Evolutionary conservation across 2,329 filamentous ascomycete genomes (phyloP).

Genomic region (Trichoderma sp.): DNA sequence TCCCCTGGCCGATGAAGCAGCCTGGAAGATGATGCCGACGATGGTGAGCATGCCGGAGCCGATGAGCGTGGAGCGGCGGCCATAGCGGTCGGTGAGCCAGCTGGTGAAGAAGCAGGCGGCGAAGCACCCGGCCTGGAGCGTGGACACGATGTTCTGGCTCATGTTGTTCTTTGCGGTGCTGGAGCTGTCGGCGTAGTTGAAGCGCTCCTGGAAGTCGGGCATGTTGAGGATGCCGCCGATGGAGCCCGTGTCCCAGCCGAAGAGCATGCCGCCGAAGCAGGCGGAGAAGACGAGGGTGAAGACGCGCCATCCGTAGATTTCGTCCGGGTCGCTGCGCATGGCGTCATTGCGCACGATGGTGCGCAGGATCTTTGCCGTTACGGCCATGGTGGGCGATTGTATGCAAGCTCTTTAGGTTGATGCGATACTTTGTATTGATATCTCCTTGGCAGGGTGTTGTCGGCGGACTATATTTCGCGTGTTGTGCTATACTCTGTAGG

Average conservation of each 20-base stretch:
- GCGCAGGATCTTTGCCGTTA: slow-evolving; percentile 52
- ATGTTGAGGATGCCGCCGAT: slow-evolving; percentile 70
- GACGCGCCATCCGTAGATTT: slow-evolving; percentile 73
- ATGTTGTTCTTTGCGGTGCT: slow-evolving; percentile 52
- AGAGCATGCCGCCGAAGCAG: slow-evolving; percentile 67
- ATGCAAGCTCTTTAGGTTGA: background rate
- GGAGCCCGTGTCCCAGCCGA: slow-evolving; percentile 62
- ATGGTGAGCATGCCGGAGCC: slow-evolving; percentile 60
- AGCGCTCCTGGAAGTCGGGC: slow-evolving; percentile 56
- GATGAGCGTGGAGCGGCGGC: slow-evolving; percentile 60
- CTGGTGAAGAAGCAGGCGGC: slow-evolving; percentile 62
- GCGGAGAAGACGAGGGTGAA: slow-evolving; percentile 65
- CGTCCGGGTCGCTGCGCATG: slow-evolving; percentile 67
- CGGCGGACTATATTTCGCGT: background rate
- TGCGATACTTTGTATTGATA: background rate
- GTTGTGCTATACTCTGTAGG: background rate
- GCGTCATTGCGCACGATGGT: slow-evolving; percentile 70
- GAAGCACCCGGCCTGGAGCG: slow-evolving; percentile 70
- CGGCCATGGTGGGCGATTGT: slow-evolving; percentile 42
- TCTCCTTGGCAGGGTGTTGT: background rate
- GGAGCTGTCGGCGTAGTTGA: slow-evolving; percentile 40
- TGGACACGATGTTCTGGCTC: slow-evolving; percentile 70
- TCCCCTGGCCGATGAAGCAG: slow-evolving; percentile 56
- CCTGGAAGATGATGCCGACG: slow-evolving; percentile 67
- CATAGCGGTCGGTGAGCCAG: slow-evolving; percentile 58